Base-by-base conservation (phyloP, 371 early-diverging fungal genomes). In the Mortierella sp. region DNA sequence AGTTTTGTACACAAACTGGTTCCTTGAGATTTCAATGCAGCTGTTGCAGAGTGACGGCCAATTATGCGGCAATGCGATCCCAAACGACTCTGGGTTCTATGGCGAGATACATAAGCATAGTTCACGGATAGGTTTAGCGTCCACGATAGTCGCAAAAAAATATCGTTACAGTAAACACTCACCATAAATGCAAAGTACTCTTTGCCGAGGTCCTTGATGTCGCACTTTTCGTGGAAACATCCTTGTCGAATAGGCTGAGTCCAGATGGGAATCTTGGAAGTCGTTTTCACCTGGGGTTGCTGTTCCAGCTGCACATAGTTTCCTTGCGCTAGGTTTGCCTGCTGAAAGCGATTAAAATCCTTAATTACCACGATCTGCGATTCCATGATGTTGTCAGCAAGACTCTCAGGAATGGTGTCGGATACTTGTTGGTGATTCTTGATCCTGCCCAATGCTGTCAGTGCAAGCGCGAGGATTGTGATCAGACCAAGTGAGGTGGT, bases 31-130 rank as follows among this genome's bases (percentile, higher is more conserved):
- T 70, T 84, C 84, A 24, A 84, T 80, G 75, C 84, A 84, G 63
- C 84, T 84, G 29, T 72, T 84, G 65, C 84, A 84, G 3, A 84
- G 76, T 2, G 84, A 74, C 4, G 84, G 84, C 84, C 84, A 84
- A 29, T 84, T 80, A 7, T 78, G 56, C 3, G 54, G 51, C 24
- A 84, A 60, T 10, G 51, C 5, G 8, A 84, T 84, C 8, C 75
- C 81, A 70, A 78, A 84, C 0, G 80, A 74, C 27, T 77, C 78
- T 0, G 84, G 81, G 24, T 78, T 44, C 83, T 83, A 35, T 56
- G 6, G 5, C 21, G 32, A n/a, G 16, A 41, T 32, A 55, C 38
- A 54, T 48, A 60, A 65, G 48, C 2, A 44, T 29, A 41, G 6
- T 0, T 1, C 24, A 6, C 18, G 16, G 35, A 38, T 55, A 27